These are phyloP conservation scores for Pleurotus cornucopiae DNA, from an alignment of 768 basidiomycete species.

Conservation along the genomic window DNA sequence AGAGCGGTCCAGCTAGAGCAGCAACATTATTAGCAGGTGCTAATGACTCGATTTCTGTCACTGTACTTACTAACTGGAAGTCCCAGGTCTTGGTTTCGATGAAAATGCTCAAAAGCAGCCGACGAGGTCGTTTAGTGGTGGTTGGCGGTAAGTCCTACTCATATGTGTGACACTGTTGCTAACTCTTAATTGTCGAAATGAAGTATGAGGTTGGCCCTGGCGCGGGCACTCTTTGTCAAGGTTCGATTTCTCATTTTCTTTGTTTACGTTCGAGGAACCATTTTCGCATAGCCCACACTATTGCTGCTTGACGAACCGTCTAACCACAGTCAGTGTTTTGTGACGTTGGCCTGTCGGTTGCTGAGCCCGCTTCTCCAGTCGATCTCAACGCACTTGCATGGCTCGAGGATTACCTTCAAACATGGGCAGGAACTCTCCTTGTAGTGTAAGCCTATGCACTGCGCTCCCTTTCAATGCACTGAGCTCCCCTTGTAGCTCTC, in stretches of 20 bases:
- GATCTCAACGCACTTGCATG: slow-evolving; percentile 96
- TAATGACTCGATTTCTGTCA: slow-evolving; percentile 2
- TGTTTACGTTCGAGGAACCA: neutral
- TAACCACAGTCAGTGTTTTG: slow-evolving; percentile 73
- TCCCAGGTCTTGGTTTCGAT: slow-evolving; percentile 82
- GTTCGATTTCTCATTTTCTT: slow-evolving; percentile 25
- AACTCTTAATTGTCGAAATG: slow-evolving; percentile 2
- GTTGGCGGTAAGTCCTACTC: slow-evolving; percentile 68
- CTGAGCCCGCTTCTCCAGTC: slow-evolving; percentile 34
- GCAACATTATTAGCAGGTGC: slow-evolving; percentile 83
- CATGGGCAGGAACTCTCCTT: slow-evolving; percentile 87
- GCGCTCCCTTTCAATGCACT: slow-evolving; percentile 10
- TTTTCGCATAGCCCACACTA: slow-evolving; percentile 50
- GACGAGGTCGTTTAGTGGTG: slow-evolving; percentile 89
- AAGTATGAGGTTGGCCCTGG: slow-evolving; percentile 94
- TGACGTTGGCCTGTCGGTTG: neutral
- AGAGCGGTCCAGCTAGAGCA: slow-evolving; percentile 92
- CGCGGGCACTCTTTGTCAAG: slow-evolving; percentile 95
- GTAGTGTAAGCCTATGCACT: slow-evolving; percentile 64
- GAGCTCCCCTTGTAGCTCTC: slow-evolving; percentile 52
- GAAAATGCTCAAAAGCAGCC: slow-evolving; percentile 81
- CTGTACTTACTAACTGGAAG: neutral
- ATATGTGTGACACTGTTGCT: neutral
- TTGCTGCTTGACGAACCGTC: slow-evolving; percentile 91
- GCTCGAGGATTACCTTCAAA: slow-evolving; percentile 96